Base-by-base conservation (phyloP, 176 grass and related monocot genomes). In the Aegilops tauschii region DNA sequence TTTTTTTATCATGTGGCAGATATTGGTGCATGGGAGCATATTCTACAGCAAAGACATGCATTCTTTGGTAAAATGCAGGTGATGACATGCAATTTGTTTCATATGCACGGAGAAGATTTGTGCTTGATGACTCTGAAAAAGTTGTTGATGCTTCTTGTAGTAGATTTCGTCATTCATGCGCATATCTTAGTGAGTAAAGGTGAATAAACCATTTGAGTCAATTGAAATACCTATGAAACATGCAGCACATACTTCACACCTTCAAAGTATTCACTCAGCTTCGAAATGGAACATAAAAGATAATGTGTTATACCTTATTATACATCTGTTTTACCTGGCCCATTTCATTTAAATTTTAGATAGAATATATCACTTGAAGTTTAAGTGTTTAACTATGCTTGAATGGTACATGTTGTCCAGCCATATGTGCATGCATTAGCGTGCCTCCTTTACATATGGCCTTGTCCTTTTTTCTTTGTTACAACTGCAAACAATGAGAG, bases 61-160 rank as follows among this genome's bases (percentile, higher is more conserved):
- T 96, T 96, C 91, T 99, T 99, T 77, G 83, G 87, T 73, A 89
- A 94, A 91, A 99, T 99, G 90, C 97, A 99, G 94, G 97, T 99
- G 78, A 69, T 82, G 66, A 30, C 6, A 52, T 84, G 82, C 37
- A 18, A 78, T 65, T 90, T 65, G 1, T 89, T 81, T 6, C 13
- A 64, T 62, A 34, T 88, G 4, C 50, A 44, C 21, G 65, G 8
- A n/a, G n/a, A n/a, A n/a, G n/a, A n/a, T n/a, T n/a, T 85, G 63
- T 87, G 42, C 65, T 80, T 6, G 8, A 75, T 40, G 2, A 83
- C 73, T 21, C 27, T 36, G 18, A 49, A 37, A 23, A 58, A 40
- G 10, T 56, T 14, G 16, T 5, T 13, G 18, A 40, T 34, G 18
- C 45, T 88, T 47, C 32, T 65, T 45, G 56, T 83, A 70, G 20